phyloP scores from a whole-genome alignment of 257 asterid genomes.

The Jacaranda mimosifolia region DNA sequence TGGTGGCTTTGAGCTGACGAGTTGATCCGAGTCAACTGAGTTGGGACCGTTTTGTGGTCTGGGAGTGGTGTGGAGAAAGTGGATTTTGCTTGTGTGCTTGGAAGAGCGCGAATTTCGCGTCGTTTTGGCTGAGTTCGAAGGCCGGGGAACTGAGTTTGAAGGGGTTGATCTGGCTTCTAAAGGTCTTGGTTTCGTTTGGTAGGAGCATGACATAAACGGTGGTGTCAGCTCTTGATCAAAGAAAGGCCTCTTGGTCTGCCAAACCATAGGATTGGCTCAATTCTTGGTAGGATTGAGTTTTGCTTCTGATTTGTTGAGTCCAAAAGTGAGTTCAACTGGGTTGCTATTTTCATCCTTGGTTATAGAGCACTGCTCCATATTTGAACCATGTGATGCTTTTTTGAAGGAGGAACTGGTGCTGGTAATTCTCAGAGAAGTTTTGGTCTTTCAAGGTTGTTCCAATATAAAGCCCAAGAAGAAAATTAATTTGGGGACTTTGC shows the following conservation, averaged over 20 bases:
- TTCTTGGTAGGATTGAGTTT: background rate
- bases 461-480: background rate
- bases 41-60: background rate
- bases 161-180: background rate
- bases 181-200: background rate
- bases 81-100: background rate
- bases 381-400: too few relatives aligned
- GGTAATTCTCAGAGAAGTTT: too few relatives aligned
- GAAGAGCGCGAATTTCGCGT: background rate
- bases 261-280: background rate
- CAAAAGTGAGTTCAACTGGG: background rate
- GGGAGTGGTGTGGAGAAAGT: background rate
- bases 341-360: background rate
- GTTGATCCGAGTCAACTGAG: background rate
- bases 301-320: background rate
- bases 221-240: slow-evolving; percentile 1
- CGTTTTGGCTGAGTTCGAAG: background rate
- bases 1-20: background rate
- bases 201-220: background rate
- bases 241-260: background rate
- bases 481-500: background rate
- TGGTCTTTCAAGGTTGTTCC: background rate
- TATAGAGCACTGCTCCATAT: too few relatives aligned
- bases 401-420: too few relatives aligned
- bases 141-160: too few relatives aligned